Percentiles rank a stretch among this genome's conserved stretches.
These are phyloP conservation scores for Tolypocladium cylindrosporum DNA, from an alignment of 2,329 filamentous ascomycete species.

Conservation along the genomic window DNA sequence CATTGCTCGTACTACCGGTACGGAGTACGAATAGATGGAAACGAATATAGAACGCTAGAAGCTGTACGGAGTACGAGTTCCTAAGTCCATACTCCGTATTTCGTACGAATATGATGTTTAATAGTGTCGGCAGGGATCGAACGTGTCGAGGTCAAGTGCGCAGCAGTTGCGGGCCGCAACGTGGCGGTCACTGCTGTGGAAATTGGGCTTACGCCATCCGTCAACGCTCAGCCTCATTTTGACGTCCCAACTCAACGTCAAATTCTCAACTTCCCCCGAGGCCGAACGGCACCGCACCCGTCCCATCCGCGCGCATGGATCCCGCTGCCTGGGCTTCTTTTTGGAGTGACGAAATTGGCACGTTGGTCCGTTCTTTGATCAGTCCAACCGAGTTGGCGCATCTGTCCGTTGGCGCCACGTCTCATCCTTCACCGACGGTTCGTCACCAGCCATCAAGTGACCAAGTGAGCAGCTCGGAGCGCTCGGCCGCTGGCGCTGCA, in stretches of 20 bases:
- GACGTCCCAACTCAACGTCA: background rate
- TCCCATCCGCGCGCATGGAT: background rate
- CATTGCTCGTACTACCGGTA: background rate
- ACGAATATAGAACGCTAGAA: too few species aligned
- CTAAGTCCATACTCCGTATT: background rate
- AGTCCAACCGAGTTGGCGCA: background rate
- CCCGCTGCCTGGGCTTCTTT: background rate
- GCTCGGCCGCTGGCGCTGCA: background rate
- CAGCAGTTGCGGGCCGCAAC: background rate
- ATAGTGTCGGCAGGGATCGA: background rate
- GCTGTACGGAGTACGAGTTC: too few species aligned
- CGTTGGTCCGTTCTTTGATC: background rate
- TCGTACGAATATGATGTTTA: background rate
- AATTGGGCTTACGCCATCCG: background rate
- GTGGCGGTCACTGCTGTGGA: background rate
- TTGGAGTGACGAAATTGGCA: background rate
- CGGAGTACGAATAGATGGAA: background rate
- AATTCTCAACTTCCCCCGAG: background rate
- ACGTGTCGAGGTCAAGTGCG: background rate
- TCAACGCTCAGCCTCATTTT: background rate
- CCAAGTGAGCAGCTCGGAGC: background rate
- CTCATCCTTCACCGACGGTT: background rate
- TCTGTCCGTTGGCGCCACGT: background rate
- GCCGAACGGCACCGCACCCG: too few species aligned
- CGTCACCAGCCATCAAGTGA: background rate